phyloP scores from a whole-genome alignment of 805 yeast species.

The Clavispora fructus region DNA sequence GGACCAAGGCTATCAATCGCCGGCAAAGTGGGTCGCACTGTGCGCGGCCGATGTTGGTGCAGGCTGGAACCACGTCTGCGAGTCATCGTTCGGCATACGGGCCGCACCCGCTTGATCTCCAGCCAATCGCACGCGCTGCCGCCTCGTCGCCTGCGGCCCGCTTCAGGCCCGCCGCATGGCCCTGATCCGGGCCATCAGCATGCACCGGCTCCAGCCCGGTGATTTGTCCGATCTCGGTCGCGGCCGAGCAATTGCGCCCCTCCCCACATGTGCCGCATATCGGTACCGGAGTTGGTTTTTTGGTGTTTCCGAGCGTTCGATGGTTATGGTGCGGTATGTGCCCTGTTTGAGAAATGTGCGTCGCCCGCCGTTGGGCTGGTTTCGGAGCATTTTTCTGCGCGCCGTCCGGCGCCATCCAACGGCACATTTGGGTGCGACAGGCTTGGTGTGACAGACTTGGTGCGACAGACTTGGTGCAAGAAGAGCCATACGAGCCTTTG shows the following conservation, averaged over 20 bases:
- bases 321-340: too few species aligned
- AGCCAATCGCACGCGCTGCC: conserved; percentile 9
- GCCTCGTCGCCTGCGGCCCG: conserved; percentile 6
- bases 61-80: background rate
- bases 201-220: background rate
- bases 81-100: conserved; percentile 1
- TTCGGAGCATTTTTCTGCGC: too few species aligned
- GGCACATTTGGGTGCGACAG: too few species aligned
- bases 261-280: background rate
- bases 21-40: background rate
- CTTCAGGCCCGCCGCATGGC: conserved; percentile 11
- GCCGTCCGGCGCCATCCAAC: too few species aligned
- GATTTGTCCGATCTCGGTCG: background rate
- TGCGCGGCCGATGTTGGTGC: background rate
- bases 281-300: background rate
- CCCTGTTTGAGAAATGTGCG: too few species aligned
- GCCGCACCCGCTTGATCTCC: conserved; percentile 7
- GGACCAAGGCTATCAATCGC: background rate
- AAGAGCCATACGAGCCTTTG: too few species aligned
- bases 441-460: too few species aligned
- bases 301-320: too few species aligned
- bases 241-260: background rate
- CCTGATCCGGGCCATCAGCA: background rate
- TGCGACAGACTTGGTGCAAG: too few species aligned
- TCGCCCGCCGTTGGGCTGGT: too few species aligned